A percentile compares a stretch with the other conserved stretches of the same genome.
Evolutionary conservation across 2,329 filamentous ascomycete species (phyloP).

Genomic region (Coniochaeta sp.): DNA sequence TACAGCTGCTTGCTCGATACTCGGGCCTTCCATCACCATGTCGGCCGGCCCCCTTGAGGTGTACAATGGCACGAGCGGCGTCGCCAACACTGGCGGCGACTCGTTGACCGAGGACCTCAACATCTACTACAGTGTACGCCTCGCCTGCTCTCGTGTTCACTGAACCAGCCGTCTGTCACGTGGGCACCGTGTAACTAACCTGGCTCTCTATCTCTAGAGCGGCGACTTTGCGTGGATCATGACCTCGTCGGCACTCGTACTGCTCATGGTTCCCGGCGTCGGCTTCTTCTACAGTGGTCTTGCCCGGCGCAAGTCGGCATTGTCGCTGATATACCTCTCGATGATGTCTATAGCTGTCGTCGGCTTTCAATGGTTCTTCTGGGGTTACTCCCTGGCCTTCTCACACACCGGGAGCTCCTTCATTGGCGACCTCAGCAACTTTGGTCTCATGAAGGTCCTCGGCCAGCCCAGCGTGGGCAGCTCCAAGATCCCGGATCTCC

Average conservation of each 20-base stretch:
- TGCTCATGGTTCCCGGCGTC: constrained; percentile 90
- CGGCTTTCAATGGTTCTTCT: constrained; percentile 93
- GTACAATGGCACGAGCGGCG: constrained; percentile 45
- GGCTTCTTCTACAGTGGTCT: constrained; percentile 94
- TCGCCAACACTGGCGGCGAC: constrained; percentile 41
- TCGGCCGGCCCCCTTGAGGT: constrained; percentile 23
- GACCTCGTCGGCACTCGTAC: constrained; percentile 67
- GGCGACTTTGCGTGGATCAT: constrained; percentile 82
- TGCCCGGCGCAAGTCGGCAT: constrained; percentile 79
- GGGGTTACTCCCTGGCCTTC: constrained; percentile 84
- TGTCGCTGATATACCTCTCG: constrained; percentile 79
- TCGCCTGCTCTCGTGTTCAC: neutral
- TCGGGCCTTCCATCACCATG: constrained; percentile 17
- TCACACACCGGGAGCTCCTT: constrained; percentile 71
- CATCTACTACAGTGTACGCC: constrained; percentile 69
- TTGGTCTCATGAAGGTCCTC: constrained; percentile 73
- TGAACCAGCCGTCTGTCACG: constrained; percentile 9
- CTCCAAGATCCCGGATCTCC: constrained; percentile 65
- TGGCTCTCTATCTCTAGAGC: constrained; percentile 37
- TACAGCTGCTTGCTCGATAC: neutral
- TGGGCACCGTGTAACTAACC: neutral
- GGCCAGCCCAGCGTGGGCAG: constrained; percentile 70
- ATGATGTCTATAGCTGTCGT: constrained; percentile 75
- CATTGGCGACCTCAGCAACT: constrained; percentile 74
- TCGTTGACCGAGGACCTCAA: constrained; percentile 66